Conservation (phyloP, 1,139 yeast genomes). For the Pichia sp. region DNA sequence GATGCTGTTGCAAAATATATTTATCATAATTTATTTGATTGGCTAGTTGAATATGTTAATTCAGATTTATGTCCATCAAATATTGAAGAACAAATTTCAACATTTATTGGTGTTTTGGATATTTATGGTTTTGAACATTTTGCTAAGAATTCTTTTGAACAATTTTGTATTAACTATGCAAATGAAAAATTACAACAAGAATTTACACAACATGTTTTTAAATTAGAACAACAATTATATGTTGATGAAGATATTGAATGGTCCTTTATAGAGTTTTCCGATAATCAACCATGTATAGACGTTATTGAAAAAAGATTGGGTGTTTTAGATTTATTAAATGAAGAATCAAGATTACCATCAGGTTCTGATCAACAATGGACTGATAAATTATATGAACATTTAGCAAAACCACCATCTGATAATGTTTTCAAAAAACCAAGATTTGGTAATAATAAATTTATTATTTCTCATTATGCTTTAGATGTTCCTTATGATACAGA, state of each 20-base stretch:
- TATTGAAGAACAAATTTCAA: constrained; percentile 47
- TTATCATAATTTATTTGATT: constrained; percentile 87
- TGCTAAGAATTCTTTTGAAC: constrained; percentile 90
- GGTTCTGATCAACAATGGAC: constrained; percentile 94
- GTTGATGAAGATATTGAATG: constrained; percentile 89
- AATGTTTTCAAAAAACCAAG: constrained; percentile 88
- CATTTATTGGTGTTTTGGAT: constrained; percentile 95
- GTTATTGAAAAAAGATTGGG: constrained; percentile 89
- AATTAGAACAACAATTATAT: constrained; percentile 94
- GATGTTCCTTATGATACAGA: constrained; percentile 91
- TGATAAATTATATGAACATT: constrained; percentile 80
- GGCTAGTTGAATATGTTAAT: constrained; percentile 87
- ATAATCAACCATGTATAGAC: constrained; percentile 95
- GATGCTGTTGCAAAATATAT: constrained; percentile 95
- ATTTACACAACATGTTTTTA: constrained; percentile 95
- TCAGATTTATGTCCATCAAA: constrained; percentile 73
- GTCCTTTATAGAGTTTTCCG: constrained; percentile 94
- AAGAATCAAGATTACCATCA: constrained; percentile 90
- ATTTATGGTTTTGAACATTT: constrained; percentile 97
- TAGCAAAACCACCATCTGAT: constrained; percentile 73
- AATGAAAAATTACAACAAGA: constrained; percentile 97
- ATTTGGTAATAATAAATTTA: constrained; percentile 86
- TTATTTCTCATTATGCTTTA: constrained; percentile 90
- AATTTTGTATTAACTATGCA: constrained; percentile 95
- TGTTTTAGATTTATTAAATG: constrained; percentile 81